Evolutionary conservation across 1,284 basidiomycete species (phyloP), one percentile per base, ranked within the genome.

Genomic region (Sporisorium scitamineum): DNA sequence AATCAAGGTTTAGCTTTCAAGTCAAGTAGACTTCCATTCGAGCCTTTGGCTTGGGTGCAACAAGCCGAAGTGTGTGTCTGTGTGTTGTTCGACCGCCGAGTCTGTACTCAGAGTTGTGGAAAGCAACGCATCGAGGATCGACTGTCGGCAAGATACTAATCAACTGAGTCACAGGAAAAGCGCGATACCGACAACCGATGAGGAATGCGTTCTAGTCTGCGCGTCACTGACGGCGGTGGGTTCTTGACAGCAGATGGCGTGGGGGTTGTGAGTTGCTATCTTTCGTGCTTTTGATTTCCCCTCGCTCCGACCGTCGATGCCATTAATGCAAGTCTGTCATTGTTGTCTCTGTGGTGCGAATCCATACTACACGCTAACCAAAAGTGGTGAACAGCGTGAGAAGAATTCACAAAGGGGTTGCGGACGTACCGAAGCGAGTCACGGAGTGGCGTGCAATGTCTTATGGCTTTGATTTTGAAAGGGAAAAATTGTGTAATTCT

Each of bases 121-220:
- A 20, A 7, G 41, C 41, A 42, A 42, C 41, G 41, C 14, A 11
- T 27, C 24, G 5, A 26, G 11, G 24, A 6, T 47, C 26, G 11
- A 20, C 10, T 42, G 24, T 27, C 13, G 16, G 22, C 20, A 47
- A 26, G 44, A 13, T 27, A 26, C n/a, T n/a, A n/a, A n/a, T n/a
- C n/a, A n/a, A n/a, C 4, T 20, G 41, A 42, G 41, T 13, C 7
- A 26, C 44, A 47, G 26, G 24, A 20, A n/a, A 31, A n/a, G n/a
- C n/a, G n/a, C n/a, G n/a, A n/a, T n/a, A n/a, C 16, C 11, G 26
- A 31, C 47, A 48, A 48, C 47, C 47, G 47, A 48, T 48, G 47
- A 47, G 26, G 11, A n/a, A 47, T 9, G 27, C 7, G 26, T 48
- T 48, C 27, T 20, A 29, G 47, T n/a, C n/a, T n/a, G n/a, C 16